A percentile compares a stretch with the other conserved stretches of the same genome.
Evolutionary conservation across 1,139 yeast genomes (phyloP).

Genomic region (Hansenula sp.): DNA sequence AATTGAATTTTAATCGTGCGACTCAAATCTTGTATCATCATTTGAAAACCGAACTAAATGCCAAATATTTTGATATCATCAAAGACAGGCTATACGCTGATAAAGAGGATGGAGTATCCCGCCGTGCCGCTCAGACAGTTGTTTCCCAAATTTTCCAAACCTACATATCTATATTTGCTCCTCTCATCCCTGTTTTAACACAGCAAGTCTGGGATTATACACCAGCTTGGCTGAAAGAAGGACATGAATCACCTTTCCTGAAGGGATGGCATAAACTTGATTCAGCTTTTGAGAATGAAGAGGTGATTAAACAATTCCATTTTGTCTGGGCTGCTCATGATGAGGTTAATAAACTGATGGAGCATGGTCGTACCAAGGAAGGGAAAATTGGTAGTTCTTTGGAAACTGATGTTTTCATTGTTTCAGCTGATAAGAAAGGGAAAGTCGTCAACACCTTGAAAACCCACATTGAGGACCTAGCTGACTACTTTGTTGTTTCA

Average conservation of each 20-base stretch:
- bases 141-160: slow-evolving; percentile 56
- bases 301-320: slow-evolving; percentile 29
- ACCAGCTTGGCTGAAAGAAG: slow-evolving; percentile 31
- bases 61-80: slow-evolving; percentile 80
- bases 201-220: slow-evolving; percentile 84
- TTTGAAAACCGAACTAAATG: slow-evolving; percentile 71
- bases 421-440: slow-evolving; percentile 17
- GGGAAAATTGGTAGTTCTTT: slow-evolving; percentile 56
- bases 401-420: slow-evolving; percentile 51
- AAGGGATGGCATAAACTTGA: slow-evolving; percentile 39
- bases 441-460: slow-evolving; percentile 23
- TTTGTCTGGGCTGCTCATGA: slow-evolving; percentile 45
- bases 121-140: slow-evolving; percentile 72
- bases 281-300: slow-evolving; percentile 30
- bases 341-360: slow-evolving; percentile 43
- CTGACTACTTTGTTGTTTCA: slow-evolving; percentile 70
- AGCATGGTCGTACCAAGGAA: slow-evolving; percentile 39
- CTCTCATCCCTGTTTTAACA: slow-evolving; percentile 76
- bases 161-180: slow-evolving; percentile 67
- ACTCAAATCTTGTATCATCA: slow-evolving; percentile 62
- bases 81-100: slow-evolving; percentile 88
- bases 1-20: slow-evolving; percentile 65
- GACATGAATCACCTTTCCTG: slow-evolving; percentile 49
- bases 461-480: slow-evolving; percentile 25
- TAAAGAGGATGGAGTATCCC: slow-evolving; percentile 37